A percentile compares a stretch with the other conserved stretches of the same genome.
These are phyloP conservation scores for Trichoderma aggressivum DNA, from an alignment of 2,329 filamentous ascomycete genomes.

Conservation along the genomic window DNA sequence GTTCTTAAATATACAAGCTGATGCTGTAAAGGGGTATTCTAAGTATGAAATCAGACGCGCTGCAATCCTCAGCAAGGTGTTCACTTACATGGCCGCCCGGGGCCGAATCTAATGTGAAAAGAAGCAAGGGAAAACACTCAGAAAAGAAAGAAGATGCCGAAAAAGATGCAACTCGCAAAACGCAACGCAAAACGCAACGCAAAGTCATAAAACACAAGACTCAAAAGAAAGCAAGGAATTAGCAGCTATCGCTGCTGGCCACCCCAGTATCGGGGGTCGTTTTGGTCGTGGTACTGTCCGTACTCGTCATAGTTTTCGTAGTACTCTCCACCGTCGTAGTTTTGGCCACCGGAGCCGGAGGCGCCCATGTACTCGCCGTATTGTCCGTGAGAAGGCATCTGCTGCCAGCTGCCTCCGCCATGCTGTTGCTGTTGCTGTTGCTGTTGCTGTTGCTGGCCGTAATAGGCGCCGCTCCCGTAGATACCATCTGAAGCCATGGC, in stretches of 20 bases:
- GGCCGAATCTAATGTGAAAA: neutral
- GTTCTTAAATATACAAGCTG: neutral
- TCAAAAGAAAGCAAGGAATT: neutral
- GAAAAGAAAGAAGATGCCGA: neutral
- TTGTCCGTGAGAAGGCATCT: neutral
- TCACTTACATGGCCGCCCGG: constrained; percentile 2
- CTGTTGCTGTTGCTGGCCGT: constrained; percentile 10
- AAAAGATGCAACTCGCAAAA: neutral
- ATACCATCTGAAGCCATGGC: neutral
- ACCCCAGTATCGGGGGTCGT: constrained; percentile 24
- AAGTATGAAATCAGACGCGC: neutral
- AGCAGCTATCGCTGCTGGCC: neutral
- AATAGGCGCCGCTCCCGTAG: neutral
- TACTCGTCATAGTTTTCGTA: constrained; percentile 25
- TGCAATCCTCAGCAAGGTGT: neutral
- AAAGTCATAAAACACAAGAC: neutral
- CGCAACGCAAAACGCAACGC: neutral
- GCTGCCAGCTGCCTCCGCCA: constrained; percentile 5
- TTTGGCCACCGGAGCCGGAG: neutral
- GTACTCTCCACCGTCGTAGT: constrained; percentile 6
- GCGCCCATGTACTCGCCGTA: constrained; percentile 7
- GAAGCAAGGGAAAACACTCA: neutral
- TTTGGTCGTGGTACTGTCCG: constrained; percentile 10
- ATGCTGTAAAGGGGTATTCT: constrained; percentile 3
- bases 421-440: constrained; percentile 4